phyloP scores from a whole-genome alignment of 495 filamentous ascomycete species.

The Parmelia sp. region DNA sequence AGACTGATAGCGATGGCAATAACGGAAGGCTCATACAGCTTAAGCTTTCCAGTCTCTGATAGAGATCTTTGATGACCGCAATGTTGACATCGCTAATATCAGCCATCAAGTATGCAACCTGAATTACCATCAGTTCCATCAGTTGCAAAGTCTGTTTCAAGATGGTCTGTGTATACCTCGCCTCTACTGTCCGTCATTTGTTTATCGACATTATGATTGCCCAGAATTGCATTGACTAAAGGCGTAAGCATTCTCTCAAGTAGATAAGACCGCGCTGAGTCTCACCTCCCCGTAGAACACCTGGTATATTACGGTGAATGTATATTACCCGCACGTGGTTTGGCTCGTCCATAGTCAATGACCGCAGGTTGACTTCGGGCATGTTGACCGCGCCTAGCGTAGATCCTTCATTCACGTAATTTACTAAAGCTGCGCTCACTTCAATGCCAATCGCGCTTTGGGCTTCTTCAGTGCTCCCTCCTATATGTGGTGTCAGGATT shows the following conservation, averaged over 20 bases:
- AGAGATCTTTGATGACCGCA: constrained; percentile 76
- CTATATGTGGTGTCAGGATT: constrained; percentile 94
- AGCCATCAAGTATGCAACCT: constrained; percentile 95
- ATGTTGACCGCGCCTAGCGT: constrained; percentile 92
- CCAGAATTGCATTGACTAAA: constrained; percentile 84
- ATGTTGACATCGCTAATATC: constrained; percentile 83
- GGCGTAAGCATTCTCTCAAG: constrained; percentile 5
- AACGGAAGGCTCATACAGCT: constrained; percentile 53
- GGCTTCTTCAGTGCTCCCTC: constrained; percentile 95
- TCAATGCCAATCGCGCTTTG: constrained; percentile 95
- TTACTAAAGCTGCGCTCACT: constrained; percentile 76
- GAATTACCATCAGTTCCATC: constrained; percentile 15
- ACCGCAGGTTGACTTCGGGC: constrained; percentile 85
- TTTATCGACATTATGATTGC: constrained; percentile 95
- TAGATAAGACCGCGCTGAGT: not conserved
- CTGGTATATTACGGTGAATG: constrained; percentile 92
- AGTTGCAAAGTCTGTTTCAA: constrained; percentile 13
- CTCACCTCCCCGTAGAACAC: constrained; percentile 76
- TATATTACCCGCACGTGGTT: constrained; percentile 88
- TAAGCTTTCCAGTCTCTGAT: constrained; percentile 71
- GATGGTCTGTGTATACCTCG: constrained; percentile 51
- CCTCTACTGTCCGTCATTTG: constrained; percentile 94
- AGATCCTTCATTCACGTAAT: constrained; percentile 87
- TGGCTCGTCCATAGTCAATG: constrained; percentile 77
- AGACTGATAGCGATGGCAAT: constrained; percentile 1